Percentiles rank a stretch among this genome's conserved stretches.
These are phyloP conservation scores for Gastroboletus turbinatus DNA, from an alignment of 1,284 basidiomycete genomes.

Conservation along the genomic window DNA sequence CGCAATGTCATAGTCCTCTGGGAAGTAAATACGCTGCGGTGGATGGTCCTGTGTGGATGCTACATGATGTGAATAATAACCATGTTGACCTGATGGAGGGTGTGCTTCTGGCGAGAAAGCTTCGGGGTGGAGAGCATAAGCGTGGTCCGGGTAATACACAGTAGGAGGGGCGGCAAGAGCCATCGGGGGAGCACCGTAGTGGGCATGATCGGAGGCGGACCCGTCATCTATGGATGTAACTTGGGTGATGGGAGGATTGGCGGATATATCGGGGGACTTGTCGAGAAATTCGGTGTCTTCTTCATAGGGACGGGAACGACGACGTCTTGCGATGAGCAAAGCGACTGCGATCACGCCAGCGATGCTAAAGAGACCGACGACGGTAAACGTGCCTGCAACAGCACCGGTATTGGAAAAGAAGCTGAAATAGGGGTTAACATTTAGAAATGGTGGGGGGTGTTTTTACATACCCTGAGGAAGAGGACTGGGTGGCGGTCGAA, in stretches of 20 bases:
- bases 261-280: constrained; percentile 15
- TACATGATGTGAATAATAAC: constrained; percentile 1
- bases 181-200: constrained; percentile 25
- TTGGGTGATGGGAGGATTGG: constrained; percentile 12
- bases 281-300: constrained; percentile 35
- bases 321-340: constrained; percentile 29
- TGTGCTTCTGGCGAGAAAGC: constrained; percentile 12
- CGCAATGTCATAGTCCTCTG: constrained; percentile 18
- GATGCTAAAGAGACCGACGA: constrained; percentile 33
- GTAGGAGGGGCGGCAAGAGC: constrained; percentile 12
- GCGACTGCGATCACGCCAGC: constrained; percentile 28
- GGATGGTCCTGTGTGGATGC: constrained; percentile 15
- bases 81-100: neutral
- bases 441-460: neutral
- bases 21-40: constrained; percentile 21
- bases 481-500: constrained; percentile 13
- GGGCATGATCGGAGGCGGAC: constrained; percentile 22
- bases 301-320: constrained; percentile 18
- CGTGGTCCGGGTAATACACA: constrained; percentile 29
- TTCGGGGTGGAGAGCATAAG: constrained; percentile 18
- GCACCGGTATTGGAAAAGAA: constrained; percentile 49
- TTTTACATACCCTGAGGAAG: constrained; percentile 23
- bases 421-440: constrained; percentile 25
- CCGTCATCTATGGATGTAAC: constrained; percentile 16
- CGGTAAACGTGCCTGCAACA: constrained; percentile 48